Evolutionary conservation across 106 monocot genomes (phyloP).

Genomic region (Vanilla planifolia): DNA sequence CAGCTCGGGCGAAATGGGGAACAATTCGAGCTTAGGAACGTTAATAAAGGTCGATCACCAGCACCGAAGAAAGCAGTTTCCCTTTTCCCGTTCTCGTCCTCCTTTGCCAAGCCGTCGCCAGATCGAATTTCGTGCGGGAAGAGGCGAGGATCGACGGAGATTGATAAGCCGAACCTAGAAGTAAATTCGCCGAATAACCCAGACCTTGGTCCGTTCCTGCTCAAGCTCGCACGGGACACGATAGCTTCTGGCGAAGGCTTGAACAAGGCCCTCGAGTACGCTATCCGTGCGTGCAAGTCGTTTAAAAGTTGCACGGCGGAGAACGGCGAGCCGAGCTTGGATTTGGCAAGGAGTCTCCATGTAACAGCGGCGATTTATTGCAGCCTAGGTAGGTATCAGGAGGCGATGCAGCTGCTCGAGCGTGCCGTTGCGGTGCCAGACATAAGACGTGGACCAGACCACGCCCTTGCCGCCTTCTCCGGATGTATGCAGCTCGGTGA

Average conservation of each 20-base stretch:
- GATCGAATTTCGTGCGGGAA: slow-evolving; percentile 12
- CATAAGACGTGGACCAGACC: slow-evolving; percentile 25
- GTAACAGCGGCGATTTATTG: slow-evolving; percentile 56
- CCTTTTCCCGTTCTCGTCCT: slow-evolving; percentile 17
- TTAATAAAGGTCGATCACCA: slow-evolving; percentile 4
- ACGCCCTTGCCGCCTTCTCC: slow-evolving; percentile 44
- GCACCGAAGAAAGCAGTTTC: slow-evolving; percentile 6
- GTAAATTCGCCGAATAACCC: slow-evolving; percentile 71
- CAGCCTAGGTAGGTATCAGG: slow-evolving; percentile 33
- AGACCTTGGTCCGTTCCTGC: slow-evolving; percentile 90
- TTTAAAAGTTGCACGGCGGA: slow-evolving; percentile 34
- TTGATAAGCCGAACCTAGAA: slow-evolving; percentile 9
- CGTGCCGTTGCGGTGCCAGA: slow-evolving; percentile 30
- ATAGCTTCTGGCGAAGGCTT: slow-evolving; percentile 80
- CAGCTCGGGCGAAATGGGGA: slow-evolving; percentile 14
- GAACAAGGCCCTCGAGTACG: slow-evolving; percentile 75
- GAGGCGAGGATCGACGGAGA: neutral
- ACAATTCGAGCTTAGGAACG: slow-evolving; percentile 9
- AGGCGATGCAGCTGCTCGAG: slow-evolving; percentile 44
- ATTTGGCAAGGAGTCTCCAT: slow-evolving; percentile 58
- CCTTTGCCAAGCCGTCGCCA: slow-evolving; percentile 15
- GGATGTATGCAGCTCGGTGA: slow-evolving; percentile 67
- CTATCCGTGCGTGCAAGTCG: slow-evolving; percentile 67
- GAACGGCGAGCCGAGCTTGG: slow-evolving; percentile 31
- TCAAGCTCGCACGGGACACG: slow-evolving; percentile 77